phyloP scores from a whole-genome alignment of 768 basidiomycete genomes.

The Boletus vermiculosoides region DNA sequence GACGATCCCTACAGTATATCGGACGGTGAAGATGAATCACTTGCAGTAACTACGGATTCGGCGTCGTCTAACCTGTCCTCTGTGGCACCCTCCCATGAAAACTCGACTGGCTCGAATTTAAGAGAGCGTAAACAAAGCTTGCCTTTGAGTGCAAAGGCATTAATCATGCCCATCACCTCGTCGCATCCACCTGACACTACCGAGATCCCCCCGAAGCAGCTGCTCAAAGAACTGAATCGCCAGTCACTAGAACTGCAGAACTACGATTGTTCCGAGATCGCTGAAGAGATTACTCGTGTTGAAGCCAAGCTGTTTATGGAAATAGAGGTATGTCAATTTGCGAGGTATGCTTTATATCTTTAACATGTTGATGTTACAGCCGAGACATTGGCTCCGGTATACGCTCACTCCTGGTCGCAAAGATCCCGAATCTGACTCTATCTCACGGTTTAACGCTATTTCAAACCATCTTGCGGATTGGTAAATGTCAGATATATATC shows the following conservation, averaged over 20 bases:
- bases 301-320: slow-evolving; percentile 67
- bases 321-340: slow-evolving; percentile 59
- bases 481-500: slow-evolving; percentile 39
- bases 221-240: slow-evolving; percentile 60
- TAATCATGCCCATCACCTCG: slow-evolving; percentile 37
- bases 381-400: slow-evolving; percentile 84
- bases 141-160: slow-evolving; percentile 48
- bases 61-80: slow-evolving; percentile 27
- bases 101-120: slow-evolving; percentile 25
- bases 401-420: slow-evolving; percentile 69
- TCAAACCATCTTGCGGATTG: slow-evolving; percentile 86
- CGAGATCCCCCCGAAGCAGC: slow-evolving; percentile 52
- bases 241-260: slow-evolving; percentile 56
- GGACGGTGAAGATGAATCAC: slow-evolving; percentile 51
- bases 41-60: slow-evolving; percentile 33
- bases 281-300: slow-evolving; percentile 81
- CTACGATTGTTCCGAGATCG: slow-evolving; percentile 65
- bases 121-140: slow-evolving; percentile 72
- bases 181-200: slow-evolving; percentile 30
- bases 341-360: background rate
- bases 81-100: slow-evolving; percentile 21
- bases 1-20: slow-evolving; percentile 57
- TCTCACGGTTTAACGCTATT: slow-evolving; percentile 68
- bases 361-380: slow-evolving; percentile 43
- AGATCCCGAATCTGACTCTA: slow-evolving; percentile 62